phyloP scores from a whole-genome alignment of 129 eudicot genomes.

The Lactuca sativa region DNA sequence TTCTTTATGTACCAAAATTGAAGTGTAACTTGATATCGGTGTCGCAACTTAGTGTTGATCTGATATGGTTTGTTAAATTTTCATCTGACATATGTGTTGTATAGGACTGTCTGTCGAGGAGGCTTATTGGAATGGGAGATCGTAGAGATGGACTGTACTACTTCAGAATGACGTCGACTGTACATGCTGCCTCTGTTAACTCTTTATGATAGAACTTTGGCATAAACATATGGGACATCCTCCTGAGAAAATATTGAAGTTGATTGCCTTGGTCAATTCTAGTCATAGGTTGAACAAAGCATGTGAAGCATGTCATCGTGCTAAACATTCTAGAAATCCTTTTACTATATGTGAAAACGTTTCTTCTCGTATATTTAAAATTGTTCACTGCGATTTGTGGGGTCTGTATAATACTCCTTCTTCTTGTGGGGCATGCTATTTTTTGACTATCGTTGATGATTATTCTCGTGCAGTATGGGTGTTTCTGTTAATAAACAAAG shows the following conservation, averaged over 20 bases:
- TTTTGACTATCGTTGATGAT: conserved; percentile 1
- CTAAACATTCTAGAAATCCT: neutral
- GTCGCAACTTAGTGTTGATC: neutral
- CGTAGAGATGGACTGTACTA: neutral
- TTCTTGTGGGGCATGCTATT: conserved; percentile 1
- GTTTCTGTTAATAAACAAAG: neutral
- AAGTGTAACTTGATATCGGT: neutral
- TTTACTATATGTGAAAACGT: neutral
- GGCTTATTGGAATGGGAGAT: neutral
- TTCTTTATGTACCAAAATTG: neutral
- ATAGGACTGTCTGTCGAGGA: neutral
- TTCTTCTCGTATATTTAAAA: neutral
- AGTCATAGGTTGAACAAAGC: neutral
- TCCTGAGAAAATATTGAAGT: neutral
- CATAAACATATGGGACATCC: conserved; percentile 18
- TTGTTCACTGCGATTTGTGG: conserved; percentile 6
- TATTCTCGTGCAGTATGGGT: conserved; percentile 6
- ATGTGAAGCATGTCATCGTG: conserved; percentile 3
- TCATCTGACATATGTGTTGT: neutral
- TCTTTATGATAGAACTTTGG: neutral
- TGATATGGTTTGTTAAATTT: neutral
- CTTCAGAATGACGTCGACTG: neutral
- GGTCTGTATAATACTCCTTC: neutral
- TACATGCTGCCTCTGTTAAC: neutral
- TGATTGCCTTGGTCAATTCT: neutral